Percentiles rank a stretch among this genome's conserved stretches.
Evolutionary conservation across 2,329 filamentous ascomycete genomes (phyloP).

Genomic region (Rhinocladiella mackenziei): DNA sequence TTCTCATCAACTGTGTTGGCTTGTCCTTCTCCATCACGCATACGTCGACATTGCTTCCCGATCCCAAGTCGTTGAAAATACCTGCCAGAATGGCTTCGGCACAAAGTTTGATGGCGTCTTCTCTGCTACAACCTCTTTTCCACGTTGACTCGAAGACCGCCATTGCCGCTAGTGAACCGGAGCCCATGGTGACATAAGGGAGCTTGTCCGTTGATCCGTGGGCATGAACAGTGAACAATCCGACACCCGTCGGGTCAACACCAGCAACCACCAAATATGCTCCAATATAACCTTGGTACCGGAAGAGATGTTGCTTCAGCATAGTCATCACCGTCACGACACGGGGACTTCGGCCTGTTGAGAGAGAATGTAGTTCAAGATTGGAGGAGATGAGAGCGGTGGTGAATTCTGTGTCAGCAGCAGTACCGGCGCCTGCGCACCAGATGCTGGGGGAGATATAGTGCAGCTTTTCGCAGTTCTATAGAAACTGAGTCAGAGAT

Average conservation of each 20-base stretch:
- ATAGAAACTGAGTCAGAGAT: conserved; percentile 11
- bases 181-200: conserved; percentile 98
- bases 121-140: conserved; percentile 71
- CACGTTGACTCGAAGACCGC: conserved; percentile 95
- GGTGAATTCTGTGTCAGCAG: conserved; percentile 98
- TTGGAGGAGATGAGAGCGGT: conserved; percentile 98
- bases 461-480: conserved; percentile 99
- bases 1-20: conserved; percentile 79
- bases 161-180: conserved; percentile 93
- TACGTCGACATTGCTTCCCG: conserved; percentile 94
- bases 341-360: conserved; percentile 90
- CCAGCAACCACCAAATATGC: conserved; percentile 97
- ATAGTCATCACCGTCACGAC: conserved; percentile 99
- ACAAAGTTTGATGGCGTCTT: conserved; percentile 77
- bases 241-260: conserved; percentile 89
- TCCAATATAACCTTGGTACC: conserved; percentile 95
- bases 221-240: conserved; percentile 96
- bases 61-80: conserved; percentile 98
- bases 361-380: conserved; percentile 94
- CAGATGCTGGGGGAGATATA: conserved; percentile 98
- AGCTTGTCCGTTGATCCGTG: conserved; percentile 98
- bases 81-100: conserved; percentile 87
- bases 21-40: conserved; percentile 93
- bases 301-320: conserved; percentile 98
- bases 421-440: conserved; percentile 97